Percentiles rank a stretch among this genome's conserved stretches.
phyloP scores from a whole-genome alignment of 441 rosid genomes.

The Pelargonium cotyledonis region DNA sequence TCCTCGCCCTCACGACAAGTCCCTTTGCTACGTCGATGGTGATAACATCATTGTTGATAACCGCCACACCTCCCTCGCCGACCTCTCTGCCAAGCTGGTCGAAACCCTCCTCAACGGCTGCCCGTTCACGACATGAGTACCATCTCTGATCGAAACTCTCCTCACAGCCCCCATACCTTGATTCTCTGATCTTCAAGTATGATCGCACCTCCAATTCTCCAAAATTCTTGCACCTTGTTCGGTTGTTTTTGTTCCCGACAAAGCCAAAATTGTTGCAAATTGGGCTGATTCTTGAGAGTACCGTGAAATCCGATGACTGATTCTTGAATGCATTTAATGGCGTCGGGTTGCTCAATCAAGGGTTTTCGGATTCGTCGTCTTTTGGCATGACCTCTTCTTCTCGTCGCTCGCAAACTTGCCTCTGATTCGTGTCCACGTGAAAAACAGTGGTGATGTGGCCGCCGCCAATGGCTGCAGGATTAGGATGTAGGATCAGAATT shows the following conservation, averaged over 20 bases:
- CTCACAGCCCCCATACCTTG: too few relatives aligned
- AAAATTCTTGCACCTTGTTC: constrained; percentile 56
- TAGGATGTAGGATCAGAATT: constrained; percentile 35
- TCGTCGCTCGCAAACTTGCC: too few relatives aligned
- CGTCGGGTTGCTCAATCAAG: constrained; percentile 37
- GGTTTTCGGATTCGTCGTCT: too few relatives aligned
- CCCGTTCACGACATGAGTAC: constrained; percentile 41
- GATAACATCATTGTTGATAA: constrained; percentile 61
- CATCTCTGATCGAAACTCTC: too few relatives aligned
- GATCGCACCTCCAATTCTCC: constrained; percentile 14
- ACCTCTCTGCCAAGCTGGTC: constrained; percentile 38
- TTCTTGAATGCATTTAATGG: constrained; percentile 71
- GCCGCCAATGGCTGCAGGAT: constrained; percentile 19
- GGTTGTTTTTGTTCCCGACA: constrained; percentile 60
- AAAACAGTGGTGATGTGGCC: background rate
- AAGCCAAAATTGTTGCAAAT: too few relatives aligned
- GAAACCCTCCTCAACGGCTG: constrained; percentile 33
- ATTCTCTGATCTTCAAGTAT: too few relatives aligned
- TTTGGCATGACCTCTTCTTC: too few relatives aligned
- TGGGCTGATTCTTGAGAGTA: constrained; percentile 32
- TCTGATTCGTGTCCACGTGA: too few relatives aligned
- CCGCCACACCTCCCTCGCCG: constrained; percentile 28
- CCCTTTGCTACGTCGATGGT: constrained; percentile 54
- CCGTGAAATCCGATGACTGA: constrained; percentile 80
- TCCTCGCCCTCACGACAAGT: constrained; percentile 38